phyloP scores from a whole-genome alignment of 306 rosid species.

The Dalbergia oliveri region DNA sequence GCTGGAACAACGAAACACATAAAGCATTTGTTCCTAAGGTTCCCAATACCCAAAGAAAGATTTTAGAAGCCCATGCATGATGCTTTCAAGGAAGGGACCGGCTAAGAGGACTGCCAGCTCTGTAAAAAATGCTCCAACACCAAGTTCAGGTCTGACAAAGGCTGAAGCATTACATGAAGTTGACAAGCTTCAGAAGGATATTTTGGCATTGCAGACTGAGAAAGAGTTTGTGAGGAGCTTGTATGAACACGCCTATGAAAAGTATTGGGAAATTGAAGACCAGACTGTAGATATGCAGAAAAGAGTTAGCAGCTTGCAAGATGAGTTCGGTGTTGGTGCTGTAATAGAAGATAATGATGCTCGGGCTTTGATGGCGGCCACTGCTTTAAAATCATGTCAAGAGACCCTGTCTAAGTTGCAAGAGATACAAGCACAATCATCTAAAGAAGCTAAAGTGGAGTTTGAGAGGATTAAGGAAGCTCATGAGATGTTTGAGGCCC shows the following conservation, averaged over 20 bases:
- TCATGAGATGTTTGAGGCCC: constrained; percentile 61
- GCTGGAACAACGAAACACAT: constrained; percentile 23
- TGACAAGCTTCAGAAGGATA: constrained; percentile 80
- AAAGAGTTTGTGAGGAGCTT: constrained; percentile 95
- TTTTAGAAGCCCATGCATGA: constrained; percentile 68
- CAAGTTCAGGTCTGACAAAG: constrained; percentile 64
- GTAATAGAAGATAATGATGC: constrained; percentile 83
- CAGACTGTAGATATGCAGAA: constrained; percentile 69
- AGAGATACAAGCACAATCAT: constrained; percentile 63
- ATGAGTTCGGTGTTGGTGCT: constrained; percentile 78
- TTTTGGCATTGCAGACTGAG: constrained; percentile 80
- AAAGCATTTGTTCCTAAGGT: constrained; percentile 61
- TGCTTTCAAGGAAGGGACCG: constrained; percentile 55
- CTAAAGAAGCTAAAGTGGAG: constrained; percentile 73
- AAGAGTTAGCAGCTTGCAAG: constrained; percentile 70
- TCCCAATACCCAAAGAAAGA: constrained; percentile 65
- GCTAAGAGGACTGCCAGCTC: constrained; percentile 48
- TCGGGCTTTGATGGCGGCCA: constrained; percentile 79
- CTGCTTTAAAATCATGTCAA: constrained; percentile 83
- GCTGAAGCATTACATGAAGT: constrained; percentile 69
- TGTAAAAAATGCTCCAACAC: constrained; percentile 36
- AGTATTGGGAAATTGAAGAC: constrained; percentile 81
- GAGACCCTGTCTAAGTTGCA: constrained; percentile 67
- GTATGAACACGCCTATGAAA: constrained; percentile 71
- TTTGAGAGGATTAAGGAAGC: constrained; percentile 63